A percentile compares a stretch with the other conserved stretches of the same genome.
phyloP scores from a whole-genome alignment of 2,329 filamentous ascomycete species.

The Ilyonectria mors-panacis region DNA sequence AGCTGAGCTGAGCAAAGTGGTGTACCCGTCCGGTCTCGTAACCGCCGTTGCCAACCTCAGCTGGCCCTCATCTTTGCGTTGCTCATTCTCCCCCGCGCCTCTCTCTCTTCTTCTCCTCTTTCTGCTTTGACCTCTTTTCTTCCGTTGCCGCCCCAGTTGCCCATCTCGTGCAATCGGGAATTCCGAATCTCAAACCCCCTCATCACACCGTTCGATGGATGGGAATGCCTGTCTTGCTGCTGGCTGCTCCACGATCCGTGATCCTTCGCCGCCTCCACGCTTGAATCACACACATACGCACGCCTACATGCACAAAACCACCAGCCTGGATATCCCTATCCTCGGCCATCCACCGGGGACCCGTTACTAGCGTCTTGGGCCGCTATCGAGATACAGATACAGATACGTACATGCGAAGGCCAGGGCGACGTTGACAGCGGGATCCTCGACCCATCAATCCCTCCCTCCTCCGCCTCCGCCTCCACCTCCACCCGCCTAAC shows the following conservation, averaged over 20 bases:
- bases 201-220: not conserved
- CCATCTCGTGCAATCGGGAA: not conserved
- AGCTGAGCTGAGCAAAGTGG: not conserved
- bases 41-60: no score
- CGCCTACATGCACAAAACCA: not conserved
- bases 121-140: not conserved
- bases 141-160: not conserved
- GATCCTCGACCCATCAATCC: constrained; percentile 1
- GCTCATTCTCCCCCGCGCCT: not conserved
- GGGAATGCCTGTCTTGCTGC: not conserved
- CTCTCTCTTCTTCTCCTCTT: not conserved
- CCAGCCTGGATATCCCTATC: not conserved
- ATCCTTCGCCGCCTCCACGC: no score
- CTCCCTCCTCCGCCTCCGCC: constrained; percentile 10
- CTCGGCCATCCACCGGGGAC: not conserved
- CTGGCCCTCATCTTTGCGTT: not conserved
- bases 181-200: not conserved
- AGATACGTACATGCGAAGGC: not conserved
- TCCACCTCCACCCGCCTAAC: constrained; percentile 1
- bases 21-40: not conserved
- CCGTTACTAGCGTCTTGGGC: not conserved
- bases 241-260: not conserved
- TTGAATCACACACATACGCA: not conserved
- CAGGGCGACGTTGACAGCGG: not conserved
- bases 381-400: constrained; percentile 4